Percentiles rank a stretch among this genome's conserved stretches.
Evolutionary conservation across 2,329 filamentous ascomycete genomes (phyloP).

Genomic region (Sphaerulina vaccinii): DNA sequence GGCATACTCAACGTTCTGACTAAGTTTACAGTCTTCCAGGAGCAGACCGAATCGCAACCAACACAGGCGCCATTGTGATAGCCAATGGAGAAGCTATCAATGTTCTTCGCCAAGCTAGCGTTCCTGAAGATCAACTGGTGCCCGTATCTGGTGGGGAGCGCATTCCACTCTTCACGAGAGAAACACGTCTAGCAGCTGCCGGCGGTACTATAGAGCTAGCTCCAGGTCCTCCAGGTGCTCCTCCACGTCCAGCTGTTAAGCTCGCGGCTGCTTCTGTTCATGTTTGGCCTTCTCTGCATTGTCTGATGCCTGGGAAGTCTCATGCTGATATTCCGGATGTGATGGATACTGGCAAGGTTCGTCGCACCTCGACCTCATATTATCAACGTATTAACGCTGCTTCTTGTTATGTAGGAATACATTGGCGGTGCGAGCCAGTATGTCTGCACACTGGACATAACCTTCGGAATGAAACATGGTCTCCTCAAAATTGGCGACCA

Average conservation of each 20-base stretch:
- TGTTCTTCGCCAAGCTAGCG: background rate
- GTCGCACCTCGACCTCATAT: too few relatives aligned
- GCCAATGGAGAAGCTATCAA: background rate
- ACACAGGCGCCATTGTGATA: background rate
- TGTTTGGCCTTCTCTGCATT: slow-evolving; percentile 1
- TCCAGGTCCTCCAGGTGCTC: background rate
- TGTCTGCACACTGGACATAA: background rate
- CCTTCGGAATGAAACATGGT: background rate
- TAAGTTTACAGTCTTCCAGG: background rate
- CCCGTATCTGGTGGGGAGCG: background rate
- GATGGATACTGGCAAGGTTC: background rate
- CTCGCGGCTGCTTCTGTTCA: background rate
- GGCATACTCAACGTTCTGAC: too few relatives aligned
- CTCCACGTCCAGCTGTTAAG: background rate
- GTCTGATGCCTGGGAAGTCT: background rate
- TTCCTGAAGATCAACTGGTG: background rate
- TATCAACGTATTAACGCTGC: too few relatives aligned
- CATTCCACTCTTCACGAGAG: background rate
- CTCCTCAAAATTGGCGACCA: background rate
- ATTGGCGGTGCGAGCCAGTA: background rate
- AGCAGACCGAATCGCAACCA: background rate
- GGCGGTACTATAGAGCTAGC: background rate
- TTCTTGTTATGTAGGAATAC: background rate
- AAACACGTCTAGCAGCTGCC: background rate
- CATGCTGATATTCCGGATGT: background rate